Evolutionary conservation across 768 basidiomycete species (phyloP).

Genomic region (Kwoniella heveanensis): DNA sequence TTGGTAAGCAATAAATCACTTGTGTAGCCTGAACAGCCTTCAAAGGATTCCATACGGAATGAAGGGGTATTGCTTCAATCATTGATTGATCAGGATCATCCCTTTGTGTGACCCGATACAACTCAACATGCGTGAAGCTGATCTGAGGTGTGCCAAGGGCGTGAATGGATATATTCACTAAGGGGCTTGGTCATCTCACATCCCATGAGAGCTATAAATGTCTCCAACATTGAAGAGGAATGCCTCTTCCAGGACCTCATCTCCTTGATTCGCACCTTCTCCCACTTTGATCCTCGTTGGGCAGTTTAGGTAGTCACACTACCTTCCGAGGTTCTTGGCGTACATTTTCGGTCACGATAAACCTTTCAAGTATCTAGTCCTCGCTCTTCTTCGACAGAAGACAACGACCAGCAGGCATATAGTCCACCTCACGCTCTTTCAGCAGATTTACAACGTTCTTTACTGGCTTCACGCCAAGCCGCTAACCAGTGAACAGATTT

Average conservation of each 20-base stretch:
- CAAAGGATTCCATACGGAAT: background rate
- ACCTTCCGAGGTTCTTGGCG: too few relatives aligned
- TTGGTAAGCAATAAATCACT: background rate
- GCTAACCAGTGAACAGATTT: too few relatives aligned
- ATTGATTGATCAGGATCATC: background rate
- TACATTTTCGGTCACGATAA: too few relatives aligned
- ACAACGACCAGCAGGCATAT: background rate
- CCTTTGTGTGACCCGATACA: background rate
- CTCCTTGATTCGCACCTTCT: too few relatives aligned
- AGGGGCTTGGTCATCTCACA: too few relatives aligned
- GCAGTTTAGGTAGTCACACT: too few relatives aligned
- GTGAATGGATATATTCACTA: too few relatives aligned
- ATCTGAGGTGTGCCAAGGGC: background rate
- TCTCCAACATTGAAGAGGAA: too few relatives aligned
- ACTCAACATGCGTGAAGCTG: background rate
- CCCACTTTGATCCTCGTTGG: too few relatives aligned
- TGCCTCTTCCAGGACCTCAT: too few relatives aligned
- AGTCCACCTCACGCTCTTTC: background rate
- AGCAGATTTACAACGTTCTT: background rate
- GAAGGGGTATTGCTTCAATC: background rate
- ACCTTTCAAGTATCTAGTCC: too few relatives aligned
- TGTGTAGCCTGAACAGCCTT: background rate
- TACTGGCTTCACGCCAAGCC: background rate
- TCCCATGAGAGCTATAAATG: too few relatives aligned
- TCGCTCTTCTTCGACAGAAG: background rate